Base-by-base conservation (phyloP, 345 rosid species). In the Eucalyptus shirleyi region DNA sequence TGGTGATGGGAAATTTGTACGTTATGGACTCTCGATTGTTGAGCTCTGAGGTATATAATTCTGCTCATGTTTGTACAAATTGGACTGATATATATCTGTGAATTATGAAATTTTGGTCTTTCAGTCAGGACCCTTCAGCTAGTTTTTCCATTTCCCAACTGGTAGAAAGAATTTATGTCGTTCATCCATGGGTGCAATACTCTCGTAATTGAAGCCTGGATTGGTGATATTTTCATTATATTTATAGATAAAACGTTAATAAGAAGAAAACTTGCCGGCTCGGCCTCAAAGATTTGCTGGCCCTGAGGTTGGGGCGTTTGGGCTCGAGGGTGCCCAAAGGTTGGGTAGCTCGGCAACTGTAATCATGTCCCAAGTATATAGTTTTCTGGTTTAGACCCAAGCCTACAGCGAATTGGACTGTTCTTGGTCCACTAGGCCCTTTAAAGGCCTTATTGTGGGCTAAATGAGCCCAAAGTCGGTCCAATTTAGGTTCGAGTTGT, bases 21-120 rank as follows among this genome's bases (percentile, higher is more conserved):
- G 34, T 50, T 87, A 59, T 47, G 24, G 89, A 32, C 51, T 49
- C 50, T 47, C 90, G 87, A 87, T 87, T 89, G 77, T 56, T 86
- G 90, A 92, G 91, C 89, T 87, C 87, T 88, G 88, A 89, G 91
- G 93, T 93, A 90, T 91, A 91, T 90, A 90, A n/a, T 42, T 72
- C 55, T 88, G 51, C 88, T 82, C 65, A 62, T 83, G 65, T 88
- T 92, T 90, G 90, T 91, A 90, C 88, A 90, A 89, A 92, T 89
- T 69, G 59, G 88, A 90, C 87, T 44, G 4, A 40, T 40, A 86
- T 50, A 86, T 86, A 86, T 51, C 30, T 86, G 44, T 86, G 88
- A 51, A 86, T 86, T 86, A 86, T 86, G 62, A 86, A 86, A 86
- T 86, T 86, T 86, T 86, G 65, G 44, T 86, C 56, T 51, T 85